A percentile compares a stretch with the other conserved stretches of the same genome.
These are phyloP conservation scores for Dacryopinax primogenitus DNA, from an alignment of 768 basidiomycete genomes.

Conservation along the genomic window DNA sequence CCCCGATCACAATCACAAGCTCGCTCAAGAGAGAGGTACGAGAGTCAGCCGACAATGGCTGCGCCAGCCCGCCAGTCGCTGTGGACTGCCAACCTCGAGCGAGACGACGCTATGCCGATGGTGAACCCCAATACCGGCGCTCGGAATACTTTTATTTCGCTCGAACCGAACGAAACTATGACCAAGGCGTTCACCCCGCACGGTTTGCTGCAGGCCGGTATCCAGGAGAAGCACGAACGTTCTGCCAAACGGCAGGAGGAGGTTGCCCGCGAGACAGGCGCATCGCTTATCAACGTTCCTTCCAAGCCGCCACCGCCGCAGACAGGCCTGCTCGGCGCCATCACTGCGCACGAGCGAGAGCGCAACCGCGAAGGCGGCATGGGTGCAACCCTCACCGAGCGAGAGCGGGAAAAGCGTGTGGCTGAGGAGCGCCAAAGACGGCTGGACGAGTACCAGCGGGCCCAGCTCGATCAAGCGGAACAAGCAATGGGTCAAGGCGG, in stretches of 20 bases:
- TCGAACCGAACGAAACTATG: constrained; percentile 56
- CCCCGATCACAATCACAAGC: neutral
- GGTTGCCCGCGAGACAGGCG: constrained; percentile 79
- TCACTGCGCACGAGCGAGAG: constrained; percentile 89
- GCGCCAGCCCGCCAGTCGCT: constrained; percentile 46
- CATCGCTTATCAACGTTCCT: constrained; percentile 88
- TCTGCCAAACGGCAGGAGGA: constrained; percentile 94
- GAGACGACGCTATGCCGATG: constrained; percentile 33
- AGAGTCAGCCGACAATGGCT: neutral
- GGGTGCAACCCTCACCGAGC: constrained; percentile 86
- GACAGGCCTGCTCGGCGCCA: constrained; percentile 88
- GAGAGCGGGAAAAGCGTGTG: constrained; percentile 80
- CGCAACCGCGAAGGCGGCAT: constrained; percentile 89
- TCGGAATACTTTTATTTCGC: constrained; percentile 52
- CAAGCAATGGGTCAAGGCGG: constrained; percentile 42
- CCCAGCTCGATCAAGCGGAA: constrained; percentile 84
- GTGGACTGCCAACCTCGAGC: constrained; percentile 83
- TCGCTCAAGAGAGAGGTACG: neutral
- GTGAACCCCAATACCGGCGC: constrained; percentile 29
- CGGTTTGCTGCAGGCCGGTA: constrained; percentile 83
- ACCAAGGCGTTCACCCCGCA: constrained; percentile 93
- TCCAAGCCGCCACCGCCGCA: constrained; percentile 90
- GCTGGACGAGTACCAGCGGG: constrained; percentile 77
- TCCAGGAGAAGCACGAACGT: constrained; percentile 90
- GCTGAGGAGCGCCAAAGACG: constrained; percentile 89